phyloP scores from a whole-genome alignment of 345 rosid species.

The Moricandia moricandioides region DNA sequence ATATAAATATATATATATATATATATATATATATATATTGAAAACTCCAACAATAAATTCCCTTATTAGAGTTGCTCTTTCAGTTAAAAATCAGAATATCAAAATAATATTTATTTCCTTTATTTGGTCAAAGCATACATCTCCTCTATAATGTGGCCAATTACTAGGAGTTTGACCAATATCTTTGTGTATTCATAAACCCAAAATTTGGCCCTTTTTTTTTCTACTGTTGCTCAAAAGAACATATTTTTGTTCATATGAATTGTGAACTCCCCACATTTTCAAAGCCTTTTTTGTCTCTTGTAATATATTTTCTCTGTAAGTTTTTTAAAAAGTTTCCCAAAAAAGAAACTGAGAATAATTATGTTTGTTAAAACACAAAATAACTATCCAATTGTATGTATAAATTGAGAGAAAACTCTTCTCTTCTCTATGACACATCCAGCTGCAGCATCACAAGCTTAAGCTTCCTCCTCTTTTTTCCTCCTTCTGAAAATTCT shows the following conservation, averaged over 20 bases:
- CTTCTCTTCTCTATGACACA: neutral
- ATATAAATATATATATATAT: no score
- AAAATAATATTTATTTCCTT: neutral
- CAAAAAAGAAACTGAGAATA: neutral
- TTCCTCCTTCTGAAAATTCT: neutral
- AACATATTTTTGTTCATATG: neutral
- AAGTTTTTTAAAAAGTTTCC: neutral
- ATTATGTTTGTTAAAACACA: neutral
- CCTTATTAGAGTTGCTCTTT: no score
- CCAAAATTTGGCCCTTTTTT: neutral
- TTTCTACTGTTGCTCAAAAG: neutral
- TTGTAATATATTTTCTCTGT: neutral
- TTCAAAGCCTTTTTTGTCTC: neutral
- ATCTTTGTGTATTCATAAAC: neutral
- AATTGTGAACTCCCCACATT: neutral
- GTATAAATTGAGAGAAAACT: neutral
- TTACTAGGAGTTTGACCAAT: neutral
- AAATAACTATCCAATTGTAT: neutral
- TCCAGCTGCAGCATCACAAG: conserved; percentile 3
- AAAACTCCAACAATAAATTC: no score
- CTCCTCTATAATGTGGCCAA: neutral
- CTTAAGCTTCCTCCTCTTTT: neutral
- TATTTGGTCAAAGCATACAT: neutral
- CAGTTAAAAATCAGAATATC: neutral
- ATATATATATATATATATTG: no score